A percentile compares a stretch with the other conserved stretches of the same genome.
Evolutionary conservation across 805 yeast species (phyloP).

Genomic region (Kazachstania bromeliacearum): DNA sequence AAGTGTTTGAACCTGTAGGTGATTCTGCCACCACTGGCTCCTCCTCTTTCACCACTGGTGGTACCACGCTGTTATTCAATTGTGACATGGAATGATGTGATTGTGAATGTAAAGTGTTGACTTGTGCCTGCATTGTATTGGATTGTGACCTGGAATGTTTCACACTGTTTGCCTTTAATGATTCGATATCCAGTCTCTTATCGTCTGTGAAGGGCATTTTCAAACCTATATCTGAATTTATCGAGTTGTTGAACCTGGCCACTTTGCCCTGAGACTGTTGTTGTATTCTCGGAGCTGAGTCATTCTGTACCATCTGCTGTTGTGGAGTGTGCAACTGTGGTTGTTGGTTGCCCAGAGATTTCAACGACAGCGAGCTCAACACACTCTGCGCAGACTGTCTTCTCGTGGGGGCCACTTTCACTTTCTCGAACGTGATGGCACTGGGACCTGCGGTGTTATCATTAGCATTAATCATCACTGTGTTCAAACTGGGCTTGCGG

Average conservation of each 20-base stretch:
- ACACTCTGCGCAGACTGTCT: slow-evolving; percentile 35
- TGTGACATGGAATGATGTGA: no score
- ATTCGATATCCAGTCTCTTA: slow-evolving; percentile 11
- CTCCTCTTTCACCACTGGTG: neutral
- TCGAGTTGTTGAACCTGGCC: neutral
- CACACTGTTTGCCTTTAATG: neutral
- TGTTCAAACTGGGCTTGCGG: no score
- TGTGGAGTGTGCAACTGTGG: slow-evolving; percentile 34
- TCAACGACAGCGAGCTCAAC: slow-evolving; percentile 50
- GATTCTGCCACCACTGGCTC: neutral
- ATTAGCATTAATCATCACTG: no score
- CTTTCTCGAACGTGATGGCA: slow-evolving; percentile 36
- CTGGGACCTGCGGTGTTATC: no score
- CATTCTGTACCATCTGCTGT: neutral
- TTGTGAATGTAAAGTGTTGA: neutral
- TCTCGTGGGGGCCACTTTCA: slow-evolving; percentile 48
- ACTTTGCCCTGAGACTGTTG: slow-evolving; percentile 8
- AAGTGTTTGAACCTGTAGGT: neutral
- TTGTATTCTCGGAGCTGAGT: neutral
- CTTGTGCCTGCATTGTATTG: neutral
- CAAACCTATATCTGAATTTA: slow-evolving; percentile 18
- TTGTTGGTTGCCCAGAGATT: slow-evolving; percentile 54
- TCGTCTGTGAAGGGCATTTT: slow-evolving; percentile 31
- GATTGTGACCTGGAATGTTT: neutral
- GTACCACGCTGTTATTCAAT: no score